These are phyloP conservation scores for Nadsonia fulvescens DNA, from an alignment of 805 yeast species.

Conservation along the genomic window DNA sequence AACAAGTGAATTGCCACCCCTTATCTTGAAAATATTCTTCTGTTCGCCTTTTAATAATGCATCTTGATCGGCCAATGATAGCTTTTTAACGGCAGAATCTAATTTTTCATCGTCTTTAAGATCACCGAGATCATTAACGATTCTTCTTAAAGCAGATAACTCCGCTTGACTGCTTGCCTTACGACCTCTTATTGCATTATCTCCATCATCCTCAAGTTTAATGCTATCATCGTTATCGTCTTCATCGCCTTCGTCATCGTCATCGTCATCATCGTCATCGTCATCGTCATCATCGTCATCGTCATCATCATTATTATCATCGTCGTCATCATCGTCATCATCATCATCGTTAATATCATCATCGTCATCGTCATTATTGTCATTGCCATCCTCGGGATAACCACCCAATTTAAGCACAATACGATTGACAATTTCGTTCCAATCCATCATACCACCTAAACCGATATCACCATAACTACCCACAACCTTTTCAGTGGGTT, in stretches of 20 bases:
- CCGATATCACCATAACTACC: constrained; percentile 93
- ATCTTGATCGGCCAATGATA: constrained; percentile 6
- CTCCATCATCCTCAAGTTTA: constrained; percentile 4
- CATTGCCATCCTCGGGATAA: constrained; percentile 37
- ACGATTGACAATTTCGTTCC: constrained; percentile 82
- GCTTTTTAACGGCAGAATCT: constrained; percentile 4
- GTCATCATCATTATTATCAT: constrained; percentile 16
- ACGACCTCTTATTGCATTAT: no score
- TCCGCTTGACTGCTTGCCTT: no score
- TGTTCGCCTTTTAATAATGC: constrained; percentile 5
- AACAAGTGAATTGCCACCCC: no score
- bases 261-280: constrained; percentile 15
- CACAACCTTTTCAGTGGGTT: constrained; percentile 86
- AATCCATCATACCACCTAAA: constrained; percentile 99
- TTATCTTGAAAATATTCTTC: no score
- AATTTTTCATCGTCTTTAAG: constrained; percentile 6
- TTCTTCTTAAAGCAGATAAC: no score
- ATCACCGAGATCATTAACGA: constrained; percentile 6
- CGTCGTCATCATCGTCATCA: constrained; percentile 19
- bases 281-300: constrained; percentile 10
- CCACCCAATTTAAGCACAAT: constrained; percentile 55
- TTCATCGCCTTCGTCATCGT: constrained; percentile 16
- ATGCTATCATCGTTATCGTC: constrained; percentile 6
- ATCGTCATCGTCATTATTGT: constrained; percentile 28
- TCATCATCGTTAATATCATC: constrained; percentile 24